Conservation (phyloP, 129 eudicot genomes). For the Solidago caesia region DNA sequence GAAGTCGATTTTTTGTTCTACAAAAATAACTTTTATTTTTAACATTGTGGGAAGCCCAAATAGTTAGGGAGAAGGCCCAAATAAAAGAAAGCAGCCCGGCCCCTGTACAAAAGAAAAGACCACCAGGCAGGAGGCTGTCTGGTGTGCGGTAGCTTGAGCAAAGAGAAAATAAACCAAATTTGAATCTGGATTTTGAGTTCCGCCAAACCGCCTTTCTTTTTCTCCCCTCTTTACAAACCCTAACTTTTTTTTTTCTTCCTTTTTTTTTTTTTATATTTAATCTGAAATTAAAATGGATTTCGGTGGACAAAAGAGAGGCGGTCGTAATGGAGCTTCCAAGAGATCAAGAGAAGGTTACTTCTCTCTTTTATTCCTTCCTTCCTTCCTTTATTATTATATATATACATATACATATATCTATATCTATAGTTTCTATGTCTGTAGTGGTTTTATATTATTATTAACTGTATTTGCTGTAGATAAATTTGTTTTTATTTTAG, state of each 20-base stretch:
- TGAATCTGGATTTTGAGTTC: not conserved
- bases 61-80: no score
- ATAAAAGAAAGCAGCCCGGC: no score
- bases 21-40: no score
- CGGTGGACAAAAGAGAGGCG: not conserved
- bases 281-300: not conserved
- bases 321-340: conserved; percentile 9
- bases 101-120: no score
- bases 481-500: no score
- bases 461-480: no score
- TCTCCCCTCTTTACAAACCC: not conserved
- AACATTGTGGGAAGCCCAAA: no score
- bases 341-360: conserved; percentile 11
- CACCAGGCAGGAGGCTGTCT: no score
- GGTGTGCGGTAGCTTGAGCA: not conserved
- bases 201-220: conserved; percentile 1
- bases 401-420: not conserved
- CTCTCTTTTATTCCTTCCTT: not conserved
- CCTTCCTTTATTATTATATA: not conserved
- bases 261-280: not conserved
- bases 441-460: not conserved
- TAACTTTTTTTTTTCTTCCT: not conserved
- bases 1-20: no score
- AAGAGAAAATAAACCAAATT: not conserved
- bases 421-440: not conserved